Evolutionary conservation across 305 asterid genomes (phyloP).

Genomic region (Fraxinus albicans): DNA sequence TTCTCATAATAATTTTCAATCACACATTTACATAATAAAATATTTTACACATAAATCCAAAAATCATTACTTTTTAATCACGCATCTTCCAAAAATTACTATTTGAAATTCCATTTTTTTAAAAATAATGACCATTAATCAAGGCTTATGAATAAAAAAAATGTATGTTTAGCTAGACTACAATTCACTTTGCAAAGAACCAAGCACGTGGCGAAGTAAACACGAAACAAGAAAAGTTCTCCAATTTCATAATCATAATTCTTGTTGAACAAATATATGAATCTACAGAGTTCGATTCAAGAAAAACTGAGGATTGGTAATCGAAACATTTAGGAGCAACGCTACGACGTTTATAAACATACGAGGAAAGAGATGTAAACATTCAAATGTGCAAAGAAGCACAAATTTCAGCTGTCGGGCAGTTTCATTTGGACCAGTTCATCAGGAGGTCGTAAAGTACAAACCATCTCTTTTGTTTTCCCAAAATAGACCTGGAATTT

Average conservation of each 20-base stretch:
- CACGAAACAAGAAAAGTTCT: not conserved
- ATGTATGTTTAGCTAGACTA: not conserved
- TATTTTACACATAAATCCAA: too few species aligned
- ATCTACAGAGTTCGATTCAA: not conserved
- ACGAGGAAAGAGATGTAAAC: not conserved
- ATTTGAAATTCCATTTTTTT: too few species aligned
- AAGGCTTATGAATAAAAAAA: too few species aligned
- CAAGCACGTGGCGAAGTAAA: not conserved
- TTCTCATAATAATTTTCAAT: too few species aligned
- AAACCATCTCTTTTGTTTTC: conserved; percentile 98
- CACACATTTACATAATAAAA: too few species aligned
- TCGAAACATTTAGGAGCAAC: not conserved
- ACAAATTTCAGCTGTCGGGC: conserved; percentile 50
- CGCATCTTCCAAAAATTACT: too few species aligned
- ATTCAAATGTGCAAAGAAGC: conserved; percentile 3
- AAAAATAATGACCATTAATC: too few species aligned
- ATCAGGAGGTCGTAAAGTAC: conserved; percentile 85
- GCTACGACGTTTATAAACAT: not conserved
- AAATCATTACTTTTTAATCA: too few species aligned
- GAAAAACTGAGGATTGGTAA: not conserved
- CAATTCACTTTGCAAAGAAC: not conserved
- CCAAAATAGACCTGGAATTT: conserved; percentile 85
- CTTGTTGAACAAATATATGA: not conserved
- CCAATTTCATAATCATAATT: not conserved
- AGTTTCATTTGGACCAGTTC: conserved; percentile 69